Base-by-base conservation (phyloP, 129 eudicot species). In the Solidago caesia region DNA sequence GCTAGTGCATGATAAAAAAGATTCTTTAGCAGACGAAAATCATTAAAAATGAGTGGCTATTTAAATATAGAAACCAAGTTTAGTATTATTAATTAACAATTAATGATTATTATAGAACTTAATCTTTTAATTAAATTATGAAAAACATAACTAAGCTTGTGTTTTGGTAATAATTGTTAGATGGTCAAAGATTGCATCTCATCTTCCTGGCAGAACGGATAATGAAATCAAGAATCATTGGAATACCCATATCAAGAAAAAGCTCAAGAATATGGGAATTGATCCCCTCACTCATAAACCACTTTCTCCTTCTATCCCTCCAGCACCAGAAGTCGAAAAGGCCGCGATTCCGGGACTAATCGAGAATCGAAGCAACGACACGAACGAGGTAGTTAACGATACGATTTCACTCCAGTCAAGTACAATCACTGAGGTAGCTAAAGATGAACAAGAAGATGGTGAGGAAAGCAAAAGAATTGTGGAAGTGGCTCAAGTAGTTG, bases 161-260 rank as follows among this genome's bases (percentile, higher is more conserved):
- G 1, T 6, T 63, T 73, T 44, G 48, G 41, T 58, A 29, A 8
- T 64, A 48, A 15, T 62, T 61, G 63, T 25, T 71, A 92, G 97
- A 74, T 92, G 97, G 97, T 89, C 97, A 48, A 89, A 92, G 68
- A 92, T 92, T 43, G 97, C 96, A 7, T 92, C 97, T 75, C 86
- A 89, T 68, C 92, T 91, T 47, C 97, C 97, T 0, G 97, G 97
- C 66, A 83, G 97, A 85, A 91, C 97, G 4, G 96, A 91, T 62
- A 91, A 91, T 59, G 97, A 91, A 78, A 91, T 91, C 68, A 91
- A 91, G 71, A 91, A 91, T 80, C 97, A 89, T 13, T 92, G 97
- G 97, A 89, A 92, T 58, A 92, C 97, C 0, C 94, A 89, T 67
- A 89, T 92, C 21, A 92, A 92, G 83, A 92, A 92, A 58, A 92